Evolutionary conservation across 129 eudicot species (phyloP).

Genomic region (Pulicaria dysenterica): DNA sequence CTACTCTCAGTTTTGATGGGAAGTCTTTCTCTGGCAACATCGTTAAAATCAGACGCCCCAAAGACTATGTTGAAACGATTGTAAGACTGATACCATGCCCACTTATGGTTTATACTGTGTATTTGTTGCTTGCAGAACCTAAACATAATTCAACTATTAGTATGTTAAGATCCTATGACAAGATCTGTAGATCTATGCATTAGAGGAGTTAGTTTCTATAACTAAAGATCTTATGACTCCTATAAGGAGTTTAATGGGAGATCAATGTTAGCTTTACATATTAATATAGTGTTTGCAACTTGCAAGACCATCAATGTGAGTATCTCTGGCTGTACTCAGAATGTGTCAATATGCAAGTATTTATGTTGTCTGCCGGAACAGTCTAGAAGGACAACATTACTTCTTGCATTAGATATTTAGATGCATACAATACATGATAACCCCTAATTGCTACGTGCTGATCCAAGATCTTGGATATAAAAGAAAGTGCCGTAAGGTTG

Average conservation of each 20-base stretch:
- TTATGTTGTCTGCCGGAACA: conserved; percentile 12
- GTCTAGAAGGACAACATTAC: conserved; percentile 7
- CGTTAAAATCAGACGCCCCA: conserved; percentile 88
- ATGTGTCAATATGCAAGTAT: conserved; percentile 15
- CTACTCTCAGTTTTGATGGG: conserved; percentile 80
- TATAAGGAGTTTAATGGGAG: neutral
- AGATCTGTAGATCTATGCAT: conserved; percentile 7
- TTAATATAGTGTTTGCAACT: neutral
- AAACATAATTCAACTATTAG: conserved; percentile 7
- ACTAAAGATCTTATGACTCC: conserved; percentile 11
- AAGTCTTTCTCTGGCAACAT: conserved; percentile 61
- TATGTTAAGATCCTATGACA: conserved; percentile 11
- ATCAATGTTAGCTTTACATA: conserved; percentile 6
- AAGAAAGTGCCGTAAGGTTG: neutral
- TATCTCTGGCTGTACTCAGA: neutral
- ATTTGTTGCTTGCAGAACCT: conserved; percentile 25
- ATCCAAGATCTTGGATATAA: conserved; percentile 13
- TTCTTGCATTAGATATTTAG: conserved; percentile 19
- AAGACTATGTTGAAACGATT: conserved; percentile 66
- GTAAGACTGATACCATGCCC: conserved; percentile 60
- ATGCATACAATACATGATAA: conserved; percentile 3
- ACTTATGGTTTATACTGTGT: conserved; percentile 26
- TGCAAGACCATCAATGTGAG: conserved; percentile 5
- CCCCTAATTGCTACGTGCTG: neutral
- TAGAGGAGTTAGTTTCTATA: neutral